phyloP scores from a whole-genome alignment of 352 stramenopile genomes.

The Phytophthora agathidicida region DNA sequence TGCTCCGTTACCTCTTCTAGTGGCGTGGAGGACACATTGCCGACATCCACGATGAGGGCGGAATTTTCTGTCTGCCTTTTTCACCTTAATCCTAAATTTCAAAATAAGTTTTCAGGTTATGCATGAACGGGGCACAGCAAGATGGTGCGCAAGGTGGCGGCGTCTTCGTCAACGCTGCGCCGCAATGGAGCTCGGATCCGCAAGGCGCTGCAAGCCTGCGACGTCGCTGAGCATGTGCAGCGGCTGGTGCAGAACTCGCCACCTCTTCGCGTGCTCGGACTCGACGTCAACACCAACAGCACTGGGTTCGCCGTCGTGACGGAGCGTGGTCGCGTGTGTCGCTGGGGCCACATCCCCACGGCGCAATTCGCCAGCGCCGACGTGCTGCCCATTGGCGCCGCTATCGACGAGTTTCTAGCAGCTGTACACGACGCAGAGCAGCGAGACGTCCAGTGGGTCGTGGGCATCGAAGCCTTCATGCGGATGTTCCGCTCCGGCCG shows the following conservation, averaged over 20 bases:
- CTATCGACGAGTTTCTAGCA: constrained; percentile 51
- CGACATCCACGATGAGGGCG: too few species aligned
- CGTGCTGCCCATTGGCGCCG: constrained; percentile 65
- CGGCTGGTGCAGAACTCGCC: constrained; percentile 36
- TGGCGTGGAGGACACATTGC: too few species aligned
- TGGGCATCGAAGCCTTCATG: constrained; percentile 89
- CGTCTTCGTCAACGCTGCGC: constrained; percentile 24
- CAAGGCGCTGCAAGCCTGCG: constrained; percentile 48
- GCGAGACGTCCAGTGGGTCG: constrained; percentile 47
- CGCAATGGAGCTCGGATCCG: constrained; percentile 60
- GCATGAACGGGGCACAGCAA: too few species aligned
- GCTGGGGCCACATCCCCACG: constrained; percentile 69
- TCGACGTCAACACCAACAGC: constrained; percentile 89
- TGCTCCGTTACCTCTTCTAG: too few species aligned
- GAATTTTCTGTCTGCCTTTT: too few species aligned
- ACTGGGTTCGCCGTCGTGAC: constrained; percentile 78
- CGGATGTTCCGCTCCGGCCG: constrained; percentile 76
- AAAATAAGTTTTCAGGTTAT: too few species aligned
- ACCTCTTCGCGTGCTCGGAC: constrained; percentile 64
- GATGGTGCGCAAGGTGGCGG: constrained; percentile 19
- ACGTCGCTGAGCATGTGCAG: constrained; percentile 25
- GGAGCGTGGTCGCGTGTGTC: constrained; percentile 51
- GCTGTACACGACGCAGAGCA: constrained; percentile 36
- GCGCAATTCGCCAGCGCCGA: constrained; percentile 65
- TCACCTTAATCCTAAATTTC: too few species aligned